Conservation (phyloP, 2,329 filamentous ascomycete species). For the Sporothrix inflata region DNA sequence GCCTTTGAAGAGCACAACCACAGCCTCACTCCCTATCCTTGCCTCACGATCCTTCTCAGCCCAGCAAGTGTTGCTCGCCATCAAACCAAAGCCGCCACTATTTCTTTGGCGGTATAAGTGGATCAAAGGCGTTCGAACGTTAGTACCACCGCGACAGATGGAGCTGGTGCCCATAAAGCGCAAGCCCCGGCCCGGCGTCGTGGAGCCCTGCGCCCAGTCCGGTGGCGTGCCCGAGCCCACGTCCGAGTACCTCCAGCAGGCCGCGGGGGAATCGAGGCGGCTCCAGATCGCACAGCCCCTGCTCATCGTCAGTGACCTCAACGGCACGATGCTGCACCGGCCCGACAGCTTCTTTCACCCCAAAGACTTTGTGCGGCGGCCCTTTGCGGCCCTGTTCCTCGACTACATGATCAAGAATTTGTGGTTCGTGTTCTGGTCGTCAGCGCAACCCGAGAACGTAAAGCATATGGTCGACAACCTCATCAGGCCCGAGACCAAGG, state of each 20-base stretch:
- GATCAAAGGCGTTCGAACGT: background rate
- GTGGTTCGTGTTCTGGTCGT: constrained; percentile 88
- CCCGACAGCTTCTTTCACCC: constrained; percentile 53
- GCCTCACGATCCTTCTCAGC: background rate
- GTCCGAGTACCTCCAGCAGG: constrained; percentile 61
- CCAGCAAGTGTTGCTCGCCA: background rate
- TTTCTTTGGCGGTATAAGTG: no score
- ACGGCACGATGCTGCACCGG: constrained; percentile 84
- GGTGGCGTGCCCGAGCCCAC: constrained; percentile 66
- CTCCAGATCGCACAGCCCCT: constrained; percentile 62
- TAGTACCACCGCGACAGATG: background rate
- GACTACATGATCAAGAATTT: constrained; percentile 74
- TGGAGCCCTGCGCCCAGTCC: constrained; percentile 14
- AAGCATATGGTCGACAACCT: constrained; percentile 66
- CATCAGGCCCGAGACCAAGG: constrained; percentile 45
- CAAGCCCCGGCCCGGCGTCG: background rate
- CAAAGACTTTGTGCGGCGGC: constrained; percentile 65
- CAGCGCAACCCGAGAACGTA: constrained; percentile 76
- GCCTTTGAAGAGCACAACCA: background rate
- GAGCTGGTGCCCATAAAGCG: background rate
- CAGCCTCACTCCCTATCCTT: background rate
- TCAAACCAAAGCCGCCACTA: no score
- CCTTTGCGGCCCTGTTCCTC: constrained; percentile 70
- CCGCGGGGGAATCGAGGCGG: constrained; percentile 40
- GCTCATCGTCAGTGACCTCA: constrained; percentile 87